Conservation (phyloP, 2,329 filamentous ascomycete genomes). For the Diplocarpon rosae region DNA sequence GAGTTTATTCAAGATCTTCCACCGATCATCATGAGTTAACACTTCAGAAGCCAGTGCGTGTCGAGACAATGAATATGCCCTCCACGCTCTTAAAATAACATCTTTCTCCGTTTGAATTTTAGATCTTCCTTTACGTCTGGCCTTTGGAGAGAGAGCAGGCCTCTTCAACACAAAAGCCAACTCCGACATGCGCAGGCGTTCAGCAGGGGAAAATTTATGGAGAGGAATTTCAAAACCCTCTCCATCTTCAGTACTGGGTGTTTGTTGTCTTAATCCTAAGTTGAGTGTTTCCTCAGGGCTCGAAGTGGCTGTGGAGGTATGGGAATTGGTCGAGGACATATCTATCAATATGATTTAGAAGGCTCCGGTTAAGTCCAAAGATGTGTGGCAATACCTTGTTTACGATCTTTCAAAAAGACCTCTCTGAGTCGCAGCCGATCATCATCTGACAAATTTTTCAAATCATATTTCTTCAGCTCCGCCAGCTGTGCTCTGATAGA, state of each 20-base stretch:
- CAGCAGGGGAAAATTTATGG: too few relatives aligned
- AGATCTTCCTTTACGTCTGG: neutral
- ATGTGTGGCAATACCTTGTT: slow-evolving; percentile 2
- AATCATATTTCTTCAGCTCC: slow-evolving; percentile 1
- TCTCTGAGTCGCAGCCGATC: slow-evolving; percentile 8
- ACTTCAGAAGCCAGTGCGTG: slow-evolving; percentile 30
- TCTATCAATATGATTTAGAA: neutral
- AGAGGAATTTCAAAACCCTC: neutral
- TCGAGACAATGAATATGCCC: slow-evolving; percentile 38
- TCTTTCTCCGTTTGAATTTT: neutral
- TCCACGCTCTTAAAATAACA: slow-evolving; percentile 31
- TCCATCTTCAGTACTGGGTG: neutral
- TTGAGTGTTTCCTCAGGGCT: too few relatives aligned
- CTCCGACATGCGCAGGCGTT: too few relatives aligned
- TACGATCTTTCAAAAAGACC: neutral
- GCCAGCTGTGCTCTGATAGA: slow-evolving; percentile 1
- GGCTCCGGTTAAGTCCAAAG: neutral
- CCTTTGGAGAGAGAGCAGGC: neutral
- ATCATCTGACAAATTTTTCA: slow-evolving; percentile 8
- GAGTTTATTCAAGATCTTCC: slow-evolving; percentile 49
- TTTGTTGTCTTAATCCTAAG: neutral
- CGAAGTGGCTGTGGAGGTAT: too few relatives aligned
- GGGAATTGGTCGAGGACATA: too few relatives aligned
- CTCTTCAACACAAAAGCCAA: neutral
- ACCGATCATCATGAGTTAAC: slow-evolving; percentile 40